A percentile compares a stretch with the other conserved stretches of the same genome.
Evolutionary conservation across 495 filamentous ascomycete species (phyloP).

Genomic region (Cairneyella variabilis): DNA sequence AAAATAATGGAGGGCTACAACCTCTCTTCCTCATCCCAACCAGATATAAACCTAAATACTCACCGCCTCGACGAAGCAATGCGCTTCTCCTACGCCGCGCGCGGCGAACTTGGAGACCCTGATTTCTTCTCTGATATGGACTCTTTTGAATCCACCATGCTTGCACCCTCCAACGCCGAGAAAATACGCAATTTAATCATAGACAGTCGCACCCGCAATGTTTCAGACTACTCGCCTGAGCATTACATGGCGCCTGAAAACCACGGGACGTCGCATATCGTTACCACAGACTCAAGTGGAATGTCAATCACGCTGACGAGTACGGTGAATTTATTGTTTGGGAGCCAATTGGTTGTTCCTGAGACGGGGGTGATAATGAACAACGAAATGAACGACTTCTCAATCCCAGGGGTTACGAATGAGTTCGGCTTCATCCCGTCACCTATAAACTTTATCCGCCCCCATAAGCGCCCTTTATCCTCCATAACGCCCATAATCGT

Average conservation of each 20-base stretch:
- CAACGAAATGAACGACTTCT: slow-evolving; percentile 89
- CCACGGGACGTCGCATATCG: slow-evolving; percentile 74
- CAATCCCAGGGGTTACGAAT: slow-evolving; percentile 70
- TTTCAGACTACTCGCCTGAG: slow-evolving; percentile 65
- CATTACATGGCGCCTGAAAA: slow-evolving; percentile 59
- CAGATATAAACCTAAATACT: slow-evolving; percentile 56
- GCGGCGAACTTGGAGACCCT: slow-evolving; percentile 72
- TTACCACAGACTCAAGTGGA: slow-evolving; percentile 63
- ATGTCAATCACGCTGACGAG: slow-evolving; percentile 71
- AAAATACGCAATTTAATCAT: slow-evolving; percentile 63
- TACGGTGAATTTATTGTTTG: slow-evolving; percentile 85
- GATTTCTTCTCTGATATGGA: slow-evolving; percentile 59
- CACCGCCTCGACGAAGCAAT: slow-evolving; percentile 85
- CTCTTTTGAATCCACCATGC: slow-evolving; percentile 62
- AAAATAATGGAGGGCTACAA: slow-evolving; percentile 12
- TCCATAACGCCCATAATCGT: slow-evolving; percentile 77
- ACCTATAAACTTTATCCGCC: slow-evolving; percentile 73
- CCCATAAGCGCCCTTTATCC: slow-evolving; percentile 76
- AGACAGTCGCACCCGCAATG: slow-evolving; percentile 62
- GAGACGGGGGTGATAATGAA: slow-evolving; percentile 86
- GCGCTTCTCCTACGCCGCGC: slow-evolving; percentile 77
- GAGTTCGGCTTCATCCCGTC: slow-evolving; percentile 80
- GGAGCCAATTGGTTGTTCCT: slow-evolving; percentile 70
- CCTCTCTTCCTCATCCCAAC: slow-evolving; percentile 44
- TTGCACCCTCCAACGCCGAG: slow-evolving; percentile 52